Evolutionary conservation across 352 stramenopile species (phyloP).

Genomic region (Pythium brachiatum): DNA sequence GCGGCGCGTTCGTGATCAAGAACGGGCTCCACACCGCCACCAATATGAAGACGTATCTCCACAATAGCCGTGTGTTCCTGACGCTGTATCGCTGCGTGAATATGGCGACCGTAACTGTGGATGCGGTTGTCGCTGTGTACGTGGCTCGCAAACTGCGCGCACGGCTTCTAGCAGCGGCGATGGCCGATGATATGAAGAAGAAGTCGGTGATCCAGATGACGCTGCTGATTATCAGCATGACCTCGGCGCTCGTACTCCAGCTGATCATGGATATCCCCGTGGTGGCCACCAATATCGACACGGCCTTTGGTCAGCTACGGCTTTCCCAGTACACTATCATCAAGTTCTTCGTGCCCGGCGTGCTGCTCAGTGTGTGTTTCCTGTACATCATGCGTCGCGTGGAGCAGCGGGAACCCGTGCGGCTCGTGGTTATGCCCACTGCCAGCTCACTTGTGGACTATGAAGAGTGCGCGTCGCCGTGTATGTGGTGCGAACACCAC

Average conservation of each 20-base stretch:
- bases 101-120: slow-evolving; percentile 40
- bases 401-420: slow-evolving; percentile 52
- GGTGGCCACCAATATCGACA: slow-evolving; percentile 26
- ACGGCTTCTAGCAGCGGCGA: slow-evolving; percentile 52
- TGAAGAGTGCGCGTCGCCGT: slow-evolving; percentile 66
- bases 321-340: slow-evolving; percentile 42
- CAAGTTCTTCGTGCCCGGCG: slow-evolving; percentile 51
- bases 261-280: slow-evolving; percentile 52
- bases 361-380: slow-evolving; percentile 58
- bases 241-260: slow-evolving; percentile 41
- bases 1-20: slow-evolving; percentile 34
- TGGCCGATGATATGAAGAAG: slow-evolving; percentile 73
- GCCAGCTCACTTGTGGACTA: slow-evolving; percentile 61
- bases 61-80: slow-evolving; percentile 27
- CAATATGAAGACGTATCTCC: slow-evolving; percentile 26
- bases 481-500: slow-evolving; percentile 73
- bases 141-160: slow-evolving; percentile 45
- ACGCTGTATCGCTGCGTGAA: slow-evolving; percentile 43
- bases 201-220: slow-evolving; percentile 75
- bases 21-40: slow-evolving; percentile 22
- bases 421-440: slow-evolving; percentile 44
- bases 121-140: slow-evolving; percentile 40
- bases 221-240: slow-evolving; percentile 48
- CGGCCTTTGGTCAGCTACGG: slow-evolving; percentile 31
- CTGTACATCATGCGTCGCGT: slow-evolving; percentile 77